Percentiles rank a stretch among this genome's conserved stretches.
These are phyloP conservation scores for Lolium perenne DNA, from an alignment of 176 grass and related monocot genomes.

Conservation along the genomic window DNA sequence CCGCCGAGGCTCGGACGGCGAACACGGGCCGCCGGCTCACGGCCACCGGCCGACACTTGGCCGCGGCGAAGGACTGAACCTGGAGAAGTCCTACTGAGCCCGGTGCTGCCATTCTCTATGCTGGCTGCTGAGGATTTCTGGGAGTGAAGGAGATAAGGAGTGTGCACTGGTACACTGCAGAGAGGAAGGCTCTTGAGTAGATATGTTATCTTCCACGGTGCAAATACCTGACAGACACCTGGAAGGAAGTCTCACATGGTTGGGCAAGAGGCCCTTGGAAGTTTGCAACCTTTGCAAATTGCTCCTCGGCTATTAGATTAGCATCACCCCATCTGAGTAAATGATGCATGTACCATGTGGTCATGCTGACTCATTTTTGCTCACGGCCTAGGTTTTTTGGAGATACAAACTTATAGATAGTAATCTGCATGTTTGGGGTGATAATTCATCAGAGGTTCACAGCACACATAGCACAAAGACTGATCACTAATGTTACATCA, in stretches of 20 bases:
- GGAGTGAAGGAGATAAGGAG: constrained; percentile 58
- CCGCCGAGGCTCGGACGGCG: constrained; percentile 58
- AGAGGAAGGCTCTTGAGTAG: neutral
- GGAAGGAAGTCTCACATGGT: constrained; percentile 20
- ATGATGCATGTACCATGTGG: neutral
- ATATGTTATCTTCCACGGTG: constrained; percentile 25
- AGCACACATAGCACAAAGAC: neutral
- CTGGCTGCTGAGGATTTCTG: neutral
- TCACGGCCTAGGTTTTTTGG: neutral
- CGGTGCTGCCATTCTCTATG: constrained; percentile 47
- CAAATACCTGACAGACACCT: constrained; percentile 39
- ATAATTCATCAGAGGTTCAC: neutral
- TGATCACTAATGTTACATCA: constrained; percentile 17
- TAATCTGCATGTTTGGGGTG: neutral
- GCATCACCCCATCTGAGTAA: neutral
- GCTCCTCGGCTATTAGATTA: constrained; percentile 18
- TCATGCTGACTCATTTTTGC: neutral
- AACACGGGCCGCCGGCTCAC: constrained; percentile 43
- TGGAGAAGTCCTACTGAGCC: constrained; percentile 54
- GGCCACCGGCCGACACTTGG: neutral
- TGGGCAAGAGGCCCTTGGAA: constrained; percentile 16
- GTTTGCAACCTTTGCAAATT: neutral
- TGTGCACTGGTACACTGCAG: constrained; percentile 1
- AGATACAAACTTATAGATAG: neutral
- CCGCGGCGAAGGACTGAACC: constrained; percentile 41